Conservation (phyloP, 2,329 filamentous ascomycete genomes). For the Verticillium tricorpus region DNA sequence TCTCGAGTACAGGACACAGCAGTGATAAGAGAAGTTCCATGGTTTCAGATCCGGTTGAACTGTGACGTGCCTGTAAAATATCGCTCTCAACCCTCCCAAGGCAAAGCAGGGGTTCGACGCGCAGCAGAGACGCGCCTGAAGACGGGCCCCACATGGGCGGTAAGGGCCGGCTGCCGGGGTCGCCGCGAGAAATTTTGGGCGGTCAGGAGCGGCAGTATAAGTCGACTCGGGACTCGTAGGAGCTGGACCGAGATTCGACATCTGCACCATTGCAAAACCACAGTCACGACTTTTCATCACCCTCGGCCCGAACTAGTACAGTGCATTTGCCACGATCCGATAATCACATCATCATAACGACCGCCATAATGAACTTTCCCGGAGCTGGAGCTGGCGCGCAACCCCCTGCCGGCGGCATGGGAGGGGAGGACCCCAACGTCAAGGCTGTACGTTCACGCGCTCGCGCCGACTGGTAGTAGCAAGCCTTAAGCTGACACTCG, state of each 20-base stretch:
- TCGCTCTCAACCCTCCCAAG: too few relatives aligned
- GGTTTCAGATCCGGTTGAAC: not conserved
- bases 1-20: not conserved
- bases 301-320: not conserved
- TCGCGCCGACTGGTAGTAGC: not conserved
- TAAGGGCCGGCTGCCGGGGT: not conserved
- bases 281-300: not conserved
- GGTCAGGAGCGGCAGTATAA: constrained; percentile 1
- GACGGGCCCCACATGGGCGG: not conserved
- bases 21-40: not conserved
- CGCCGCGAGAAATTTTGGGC: constrained; percentile 1
- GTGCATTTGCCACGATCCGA: not conserved
- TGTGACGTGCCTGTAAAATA: too few relatives aligned
- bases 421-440: constrained; percentile 45
- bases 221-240: not conserved
- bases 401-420: constrained; percentile 18
- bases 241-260: not conserved
- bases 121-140: not conserved
- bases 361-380: constrained; percentile 32
- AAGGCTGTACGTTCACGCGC: constrained; percentile 37
- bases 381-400: constrained; percentile 17
- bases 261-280: not conserved
- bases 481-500: constrained; percentile 1
- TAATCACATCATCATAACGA: not conserved
- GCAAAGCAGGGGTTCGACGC: not conserved